Evolutionary conservation across 2,329 filamentous ascomycete species (phyloP).

Genomic region (Monosporascus sp.): DNA sequence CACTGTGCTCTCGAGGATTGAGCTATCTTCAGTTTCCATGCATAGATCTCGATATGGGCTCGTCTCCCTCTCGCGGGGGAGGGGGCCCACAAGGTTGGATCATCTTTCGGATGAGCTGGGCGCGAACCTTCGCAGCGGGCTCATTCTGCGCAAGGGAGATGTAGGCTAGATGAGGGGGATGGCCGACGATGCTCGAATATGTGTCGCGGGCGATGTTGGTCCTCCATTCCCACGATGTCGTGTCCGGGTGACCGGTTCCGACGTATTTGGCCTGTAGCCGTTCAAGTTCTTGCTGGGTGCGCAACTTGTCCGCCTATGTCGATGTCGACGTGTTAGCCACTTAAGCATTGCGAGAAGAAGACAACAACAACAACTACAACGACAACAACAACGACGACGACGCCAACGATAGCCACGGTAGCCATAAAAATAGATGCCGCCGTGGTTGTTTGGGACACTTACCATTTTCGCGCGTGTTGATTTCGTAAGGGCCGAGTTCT

Average conservation of each 20-base stretch:
- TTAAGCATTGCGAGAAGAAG: neutral
- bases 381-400: neutral
- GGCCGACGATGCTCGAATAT: constrained; percentile 81
- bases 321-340: neutral
- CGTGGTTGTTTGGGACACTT: too few species aligned
- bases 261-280: constrained; percentile 93
- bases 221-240: constrained; percentile 94
- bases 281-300: constrained; percentile 95
- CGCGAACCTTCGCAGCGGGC: constrained; percentile 71
- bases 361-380: neutral
- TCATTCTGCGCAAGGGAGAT: constrained; percentile 88
- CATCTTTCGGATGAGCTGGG: constrained; percentile 77
- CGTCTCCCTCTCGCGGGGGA: constrained; percentile 48
- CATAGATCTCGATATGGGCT: constrained; percentile 13
- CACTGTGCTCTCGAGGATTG: too few species aligned
- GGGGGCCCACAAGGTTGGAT: constrained; percentile 55
- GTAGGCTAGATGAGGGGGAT: constrained; percentile 82
- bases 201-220: constrained; percentile 94
- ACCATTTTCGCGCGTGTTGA: too few species aligned
- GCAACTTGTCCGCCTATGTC: constrained; percentile 85
- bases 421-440: too few species aligned
- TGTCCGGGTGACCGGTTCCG: constrained; percentile 93
- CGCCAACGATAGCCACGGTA: neutral
- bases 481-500: too few species aligned
- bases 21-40: neutral